Conservation (phyloP, 164 flowering plant genomes). For the Sedum album region DNA sequence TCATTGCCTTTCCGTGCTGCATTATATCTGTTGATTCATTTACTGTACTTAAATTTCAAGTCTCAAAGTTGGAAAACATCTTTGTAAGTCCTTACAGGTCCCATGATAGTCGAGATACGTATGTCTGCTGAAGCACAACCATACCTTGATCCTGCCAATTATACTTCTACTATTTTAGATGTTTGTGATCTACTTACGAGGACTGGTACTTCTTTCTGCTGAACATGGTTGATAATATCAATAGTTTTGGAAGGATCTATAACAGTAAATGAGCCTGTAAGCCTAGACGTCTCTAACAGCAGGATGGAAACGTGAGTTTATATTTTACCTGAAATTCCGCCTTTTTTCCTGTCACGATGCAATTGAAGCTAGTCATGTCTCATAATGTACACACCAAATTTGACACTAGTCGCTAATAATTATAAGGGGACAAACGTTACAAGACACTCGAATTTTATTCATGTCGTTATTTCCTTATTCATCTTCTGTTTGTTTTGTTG, state of each 20-base stretch:
- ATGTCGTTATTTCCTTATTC: conserved; percentile 2
- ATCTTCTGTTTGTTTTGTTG: not conserved
- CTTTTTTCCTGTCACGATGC: not conserved
- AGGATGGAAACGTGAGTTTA: not conserved
- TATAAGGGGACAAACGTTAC: not conserved
- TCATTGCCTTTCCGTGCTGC: not conserved
- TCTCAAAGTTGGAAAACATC: too few species aligned
- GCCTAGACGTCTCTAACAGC: not conserved
- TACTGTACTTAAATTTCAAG: too few species aligned
- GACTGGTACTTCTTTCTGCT: not conserved
- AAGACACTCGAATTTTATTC: not conserved
- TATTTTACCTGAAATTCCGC: not conserved
- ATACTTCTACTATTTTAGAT: not conserved
- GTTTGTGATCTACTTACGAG: not conserved
- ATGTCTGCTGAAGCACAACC: not conserved
- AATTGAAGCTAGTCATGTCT: not conserved
- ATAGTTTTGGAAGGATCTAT: not conserved
- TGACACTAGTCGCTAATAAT: not conserved
- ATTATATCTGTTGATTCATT: not conserved
- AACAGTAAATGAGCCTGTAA: not conserved
- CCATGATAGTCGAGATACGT: not conserved
- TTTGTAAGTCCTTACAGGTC: not conserved
- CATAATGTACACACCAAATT: not conserved
- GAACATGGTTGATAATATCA: not conserved
- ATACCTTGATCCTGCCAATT: not conserved